Conservation (phyloP, 805 yeast species). For the Cyberlindnera xylosilytica region DNA sequence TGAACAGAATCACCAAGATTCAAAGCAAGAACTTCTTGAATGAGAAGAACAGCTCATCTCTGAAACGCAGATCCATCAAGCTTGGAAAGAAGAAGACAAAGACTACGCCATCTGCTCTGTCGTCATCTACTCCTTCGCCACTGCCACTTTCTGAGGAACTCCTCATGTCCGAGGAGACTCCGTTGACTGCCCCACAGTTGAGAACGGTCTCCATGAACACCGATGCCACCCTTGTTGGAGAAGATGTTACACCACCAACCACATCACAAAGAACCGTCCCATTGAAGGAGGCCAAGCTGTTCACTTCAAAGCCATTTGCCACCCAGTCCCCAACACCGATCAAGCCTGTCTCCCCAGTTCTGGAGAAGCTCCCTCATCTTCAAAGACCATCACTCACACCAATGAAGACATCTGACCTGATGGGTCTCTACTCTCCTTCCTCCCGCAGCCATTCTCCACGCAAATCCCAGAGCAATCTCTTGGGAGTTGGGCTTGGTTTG, state of each 20-base stretch:
- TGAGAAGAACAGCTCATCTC: constrained; percentile 20
- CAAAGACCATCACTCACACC: constrained; percentile 17
- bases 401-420: constrained; percentile 12
- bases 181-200: constrained; percentile 2
- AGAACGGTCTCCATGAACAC: constrained; percentile 18
- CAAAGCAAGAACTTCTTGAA: constrained; percentile 25
- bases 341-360: constrained; percentile 10
- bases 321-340: not conserved
- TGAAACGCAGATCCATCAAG: constrained; percentile 24
- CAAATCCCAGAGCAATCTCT: constrained; percentile 25
- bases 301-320: not conserved
- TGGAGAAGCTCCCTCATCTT: constrained; percentile 18
- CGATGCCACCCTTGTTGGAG: constrained; percentile 22
- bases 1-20: constrained; percentile 24
- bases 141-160: not conserved
- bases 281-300: not conserved
- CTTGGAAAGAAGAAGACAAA: constrained; percentile 13
- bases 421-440: constrained; percentile 13
- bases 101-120: not conserved
- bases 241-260: not conserved
- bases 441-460: constrained; percentile 23
- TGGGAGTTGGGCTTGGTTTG: constrained; percentile 22
- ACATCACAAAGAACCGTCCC: not conserved
- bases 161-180: not conserved
- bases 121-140: not conserved